Evolutionary conservation across 2,329 filamentous ascomycete species (phyloP).

Genomic region (Exserohilum turcica): DNA sequence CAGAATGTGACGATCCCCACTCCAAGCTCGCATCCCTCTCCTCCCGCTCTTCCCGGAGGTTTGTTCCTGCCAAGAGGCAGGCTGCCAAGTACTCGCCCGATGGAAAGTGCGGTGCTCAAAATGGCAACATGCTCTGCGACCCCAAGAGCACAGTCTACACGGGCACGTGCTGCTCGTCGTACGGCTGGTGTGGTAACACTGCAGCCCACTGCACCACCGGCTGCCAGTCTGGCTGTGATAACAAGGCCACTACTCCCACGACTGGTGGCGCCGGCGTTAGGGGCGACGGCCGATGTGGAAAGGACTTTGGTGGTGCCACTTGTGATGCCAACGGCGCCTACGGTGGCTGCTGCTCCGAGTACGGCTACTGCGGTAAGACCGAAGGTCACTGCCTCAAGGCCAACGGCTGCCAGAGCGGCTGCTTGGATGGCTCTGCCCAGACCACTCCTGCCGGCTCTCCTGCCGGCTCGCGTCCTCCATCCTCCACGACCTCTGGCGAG

Average conservation of each 20-base stretch:
- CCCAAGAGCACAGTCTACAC: slow-evolving; percentile 53
- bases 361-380: slow-evolving; percentile 46
- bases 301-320: slow-evolving; percentile 47
- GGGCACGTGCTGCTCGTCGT: slow-evolving; percentile 54
- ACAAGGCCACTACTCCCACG: slow-evolving; percentile 13
- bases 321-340: slow-evolving; percentile 49
- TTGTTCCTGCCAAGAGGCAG: slow-evolving; percentile 36
- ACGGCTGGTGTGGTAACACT: slow-evolving; percentile 53
- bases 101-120: slow-evolving; percentile 48
- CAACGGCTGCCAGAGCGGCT: slow-evolving; percentile 50
- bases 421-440: slow-evolving; percentile 28
- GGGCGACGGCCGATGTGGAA: slow-evolving; percentile 50
- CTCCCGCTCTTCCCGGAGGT: slow-evolving; percentile 26
- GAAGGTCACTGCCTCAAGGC: slow-evolving; percentile 45
- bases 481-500: slow-evolving; percentile 42
- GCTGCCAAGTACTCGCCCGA: slow-evolving; percentile 45
- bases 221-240: slow-evolving; percentile 49
- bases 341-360: slow-evolving; percentile 49
- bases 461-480: slow-evolving; percentile 36
- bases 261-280: slow-evolving; percentile 22
- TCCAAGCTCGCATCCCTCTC: slow-evolving; percentile 29
- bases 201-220: slow-evolving; percentile 48
- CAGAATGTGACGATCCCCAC: slow-evolving; percentile 30
- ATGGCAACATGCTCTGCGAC: slow-evolving; percentile 50
- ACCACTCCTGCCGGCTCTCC: slow-evolving; percentile 15